Conservation (phyloP, 2,329 filamentous ascomycete species). For the Curvularia lunata region DNA sequence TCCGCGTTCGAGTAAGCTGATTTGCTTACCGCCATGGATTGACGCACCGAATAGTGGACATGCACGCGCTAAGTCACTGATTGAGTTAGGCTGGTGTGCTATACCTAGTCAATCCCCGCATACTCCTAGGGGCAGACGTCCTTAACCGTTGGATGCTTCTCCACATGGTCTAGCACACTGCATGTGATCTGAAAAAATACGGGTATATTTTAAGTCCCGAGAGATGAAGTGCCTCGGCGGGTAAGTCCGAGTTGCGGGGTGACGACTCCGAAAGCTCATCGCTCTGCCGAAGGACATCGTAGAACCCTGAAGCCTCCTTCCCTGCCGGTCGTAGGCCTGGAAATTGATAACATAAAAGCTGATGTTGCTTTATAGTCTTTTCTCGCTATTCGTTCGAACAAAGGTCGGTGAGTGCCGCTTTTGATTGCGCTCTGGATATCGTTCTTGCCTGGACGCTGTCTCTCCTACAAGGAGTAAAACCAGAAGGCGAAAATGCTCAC, state of each 20-base stretch:
- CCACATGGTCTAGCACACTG: neutral
- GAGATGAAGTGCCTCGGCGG: neutral
- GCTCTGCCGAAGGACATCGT: neutral
- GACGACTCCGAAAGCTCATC: neutral
- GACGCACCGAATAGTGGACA: neutral
- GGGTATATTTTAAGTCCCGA: neutral
- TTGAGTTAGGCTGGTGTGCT: neutral
- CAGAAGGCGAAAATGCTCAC: too few species aligned
- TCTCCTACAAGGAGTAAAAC: too few species aligned
- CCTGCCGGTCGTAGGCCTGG: neutral
- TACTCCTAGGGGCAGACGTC: neutral
- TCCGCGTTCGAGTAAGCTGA: neutral
- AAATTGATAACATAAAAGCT: neutral
- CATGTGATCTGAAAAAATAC: neutral
- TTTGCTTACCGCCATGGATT: conserved; percentile 1
- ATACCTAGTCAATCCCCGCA: conserved; percentile 1
- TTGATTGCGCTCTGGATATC: neutral
- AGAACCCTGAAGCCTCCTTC: neutral
- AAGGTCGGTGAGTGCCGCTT: neutral
- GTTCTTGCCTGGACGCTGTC: neutral
- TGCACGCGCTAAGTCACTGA: neutral
- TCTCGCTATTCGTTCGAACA: neutral
- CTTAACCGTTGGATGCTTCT: neutral
- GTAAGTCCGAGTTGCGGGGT: neutral
- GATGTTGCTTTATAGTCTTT: neutral